Evolutionary conservation across 331 rosid species (phyloP), one percentile per base, ranked within the genome.

Genomic region (Spiraea crenata): DNA sequence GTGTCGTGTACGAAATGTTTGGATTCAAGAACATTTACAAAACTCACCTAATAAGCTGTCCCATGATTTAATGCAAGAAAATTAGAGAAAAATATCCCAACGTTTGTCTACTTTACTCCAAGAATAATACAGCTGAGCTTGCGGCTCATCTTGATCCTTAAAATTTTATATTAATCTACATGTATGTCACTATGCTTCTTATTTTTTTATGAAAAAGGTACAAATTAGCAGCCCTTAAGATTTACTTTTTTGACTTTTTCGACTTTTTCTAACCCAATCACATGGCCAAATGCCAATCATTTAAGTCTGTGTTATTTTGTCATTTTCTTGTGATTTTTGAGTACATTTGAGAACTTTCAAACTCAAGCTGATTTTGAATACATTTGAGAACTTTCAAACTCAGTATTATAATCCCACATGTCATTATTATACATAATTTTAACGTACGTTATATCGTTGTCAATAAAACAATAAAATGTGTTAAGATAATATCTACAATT

Each of bases 1-100:
- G 89, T 77, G 82, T 82, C 85, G 84, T 75, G 73, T 77, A 86
- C 87, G 87, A 80, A 75, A 82, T 72, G 77, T 49, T 81, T 74
- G 35, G 65, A 11, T 51, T 52, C 12, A 11, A 25, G 56, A 44
- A 44, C 7, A 55, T 17, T 42, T 63, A 17, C 37, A 41, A 14
- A 42, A n/a, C 54, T 9, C 34, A 4, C 65, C 65, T 14, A 41
- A 5, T 41, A 14, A 69, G 54, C 8, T 13, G 41, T 68, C 52
- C 64, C 41, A 14, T 34, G n/a, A 42, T 42, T 57, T 47, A 59
- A 31, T 57, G 65, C 65, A 6, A 25, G 17, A 59, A 59, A 35
- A 14, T 35, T 20, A 0, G 34, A 57, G 5, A 7, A 47, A 19
- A 15, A 25, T 19, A 66, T 49, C 58, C 59, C 6, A 9, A 20